Base-by-base conservation (phyloP, 2,329 filamentous ascomycete genomes). In the Plenodomus lindquistii region DNA sequence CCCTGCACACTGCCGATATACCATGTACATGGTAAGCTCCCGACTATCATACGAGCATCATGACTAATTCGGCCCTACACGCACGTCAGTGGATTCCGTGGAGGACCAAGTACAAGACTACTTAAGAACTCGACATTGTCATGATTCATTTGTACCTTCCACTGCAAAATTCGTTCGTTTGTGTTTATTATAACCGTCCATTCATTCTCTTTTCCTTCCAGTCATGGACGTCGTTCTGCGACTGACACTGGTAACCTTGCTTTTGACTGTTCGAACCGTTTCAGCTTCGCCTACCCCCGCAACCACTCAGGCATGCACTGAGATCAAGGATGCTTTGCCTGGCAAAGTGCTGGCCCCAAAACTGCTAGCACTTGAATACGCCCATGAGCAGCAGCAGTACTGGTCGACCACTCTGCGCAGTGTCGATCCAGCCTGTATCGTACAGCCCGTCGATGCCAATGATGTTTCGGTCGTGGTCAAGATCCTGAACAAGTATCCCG, bases 391-490 rank as follows among this genome's bases (percentile, higher is more conserved):
- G 10, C 52, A 59, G 16, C 46, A 63, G 37, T 62, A 65, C 37
- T 65, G 60, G 59, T 55, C 52, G 9, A 58, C 50, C 2, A 52
- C 50, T 16, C 45, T 62, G 19, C 52, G 60, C 5, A 37, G 43
- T 13, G 39, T 64, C n/a, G 39, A 58, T 15, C 63, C 64, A 17
- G 62, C 57, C 39, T 69, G 64, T 24, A 57, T 67, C 2, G 48
- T 65, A 15, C 60, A 62, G 22, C 65, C 63, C 13, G 49, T 36
- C 9, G 55, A 54, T 42, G 52, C 64, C 21, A 43, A 63, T 27
- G 63, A 67, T 44, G 51, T 67, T 3, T 50, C 60, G 16, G 50
- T 47, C n/a, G 58, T 54, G 8, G 46, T 67, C 19, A 64, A 60
- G 13, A 47, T 60, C n/a, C 45, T 69, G 38, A 50, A 56, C 37